Base-by-base conservation (phyloP, 2,329 filamentous ascomycete species). In the Chaetomiaceae sp. region DNA sequence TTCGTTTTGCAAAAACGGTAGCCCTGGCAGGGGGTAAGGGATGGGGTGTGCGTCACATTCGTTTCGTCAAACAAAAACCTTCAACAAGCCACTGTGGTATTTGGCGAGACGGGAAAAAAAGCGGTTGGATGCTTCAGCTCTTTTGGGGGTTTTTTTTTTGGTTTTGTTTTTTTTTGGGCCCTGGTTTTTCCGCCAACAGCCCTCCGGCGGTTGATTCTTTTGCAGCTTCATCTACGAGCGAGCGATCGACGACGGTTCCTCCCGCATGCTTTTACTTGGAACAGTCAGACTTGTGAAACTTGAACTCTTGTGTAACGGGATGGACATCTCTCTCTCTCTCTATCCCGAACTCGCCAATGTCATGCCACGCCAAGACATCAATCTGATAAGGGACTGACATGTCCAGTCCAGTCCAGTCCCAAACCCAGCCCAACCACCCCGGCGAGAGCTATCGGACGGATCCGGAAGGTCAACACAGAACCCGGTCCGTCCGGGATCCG, bases 181-280 rank as follows among this genome's bases (percentile, higher is more conserved):
- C n/a, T n/a, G 18, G 14, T 27, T 55, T 53, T 43, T 51, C 36
- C 36, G 18, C 46, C 46, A 48, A 48, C 46, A 27, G 36, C n/a
- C n/a, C n/a, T n/a, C n/a, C n/a, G n/a, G n/a, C n/a, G n/a, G n/a
- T n/a, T n/a, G n/a, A n/a, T n/a, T 23, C 25, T 41, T 20, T 43
- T n/a, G n/a, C 11, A 3, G 14, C 14, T 27, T 21, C 30, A 7
- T 21, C 36, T 20, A n/a, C 6, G 3, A 14, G 5, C 8, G 5
- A 32, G 33, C 33, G 25, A 27, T 9, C 25, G 25, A 27, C 5
- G 5, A 36, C 33, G 33, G 33, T n/a, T 36, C 9, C 33, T 36
- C 33, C 33, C 25, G 25, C n/a, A n/a, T n/a, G n/a, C n/a, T n/a
- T n/a, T n/a, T n/a, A n/a, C n/a, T n/a, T n/a, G n/a, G n/a, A n/a